A percentile compares a stretch with the other conserved stretches of the same genome.
Evolutionary conservation across 148 eudicot genomes (phyloP).

Genomic region (Cornus kousa): DNA sequence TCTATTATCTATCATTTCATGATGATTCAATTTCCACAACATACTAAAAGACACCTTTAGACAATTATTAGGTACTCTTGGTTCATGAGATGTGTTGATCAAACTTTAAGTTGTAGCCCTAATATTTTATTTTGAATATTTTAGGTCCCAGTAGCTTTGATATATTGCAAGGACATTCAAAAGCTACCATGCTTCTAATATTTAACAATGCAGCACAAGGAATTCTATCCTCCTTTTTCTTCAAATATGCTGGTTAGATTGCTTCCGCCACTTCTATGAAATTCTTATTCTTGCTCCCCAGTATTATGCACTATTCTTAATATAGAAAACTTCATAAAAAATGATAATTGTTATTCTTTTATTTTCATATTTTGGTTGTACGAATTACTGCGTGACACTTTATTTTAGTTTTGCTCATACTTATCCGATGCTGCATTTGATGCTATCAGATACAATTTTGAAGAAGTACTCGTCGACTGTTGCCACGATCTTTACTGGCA

Average conservation of each 20-base stretch:
- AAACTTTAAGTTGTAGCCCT: constrained; percentile 1
- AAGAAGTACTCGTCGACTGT: constrained; percentile 96
- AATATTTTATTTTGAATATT: constrained; percentile 12
- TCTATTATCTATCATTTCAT: not conserved
- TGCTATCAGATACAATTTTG: constrained; percentile 73
- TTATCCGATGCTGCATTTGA: not conserved
- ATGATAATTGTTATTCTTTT: not conserved
- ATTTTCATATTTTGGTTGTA: not conserved
- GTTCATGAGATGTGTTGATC: not conserved
- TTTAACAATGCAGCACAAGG: constrained; percentile 73
- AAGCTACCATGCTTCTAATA: constrained; percentile 66
- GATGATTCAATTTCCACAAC: not conserved
- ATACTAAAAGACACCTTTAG: not conserved
- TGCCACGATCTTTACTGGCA: constrained; percentile 91
- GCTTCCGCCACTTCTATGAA: not conserved
- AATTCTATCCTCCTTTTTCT: constrained; percentile 66
- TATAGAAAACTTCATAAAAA: not conserved
- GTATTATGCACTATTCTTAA: not conserved
- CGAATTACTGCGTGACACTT: not conserved
- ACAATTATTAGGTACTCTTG: not conserved
- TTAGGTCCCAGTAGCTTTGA: constrained; percentile 63
- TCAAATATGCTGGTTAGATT: constrained; percentile 61
- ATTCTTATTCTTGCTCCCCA: not conserved
- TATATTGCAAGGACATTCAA: constrained; percentile 62
- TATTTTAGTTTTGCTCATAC: not conserved